A percentile compares a stretch with the other conserved stretches of the same genome.
These are phyloP conservation scores for Phytophthora pluvialis DNA, from an alignment of 352 stramenopile genomes.

Conservation along the genomic window DNA sequence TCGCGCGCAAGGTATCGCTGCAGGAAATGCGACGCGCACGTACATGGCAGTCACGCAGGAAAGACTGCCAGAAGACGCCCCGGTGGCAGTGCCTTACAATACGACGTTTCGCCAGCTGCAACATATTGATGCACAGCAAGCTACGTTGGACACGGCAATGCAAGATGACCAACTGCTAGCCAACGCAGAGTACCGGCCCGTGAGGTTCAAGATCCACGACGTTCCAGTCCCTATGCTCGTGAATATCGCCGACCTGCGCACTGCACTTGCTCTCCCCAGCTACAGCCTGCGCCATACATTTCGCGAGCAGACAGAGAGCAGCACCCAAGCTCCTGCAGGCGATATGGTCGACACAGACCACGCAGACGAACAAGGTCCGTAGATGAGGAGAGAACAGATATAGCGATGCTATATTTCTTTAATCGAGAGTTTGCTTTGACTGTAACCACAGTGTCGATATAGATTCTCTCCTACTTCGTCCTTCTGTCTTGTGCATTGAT, in stretches of 20 bases:
- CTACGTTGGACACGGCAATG: neutral
- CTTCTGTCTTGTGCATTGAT: constrained; percentile 7
- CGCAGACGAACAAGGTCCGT: neutral
- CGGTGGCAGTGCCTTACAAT: no score
- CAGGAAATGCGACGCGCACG: no score
- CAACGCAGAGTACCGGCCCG: neutral
- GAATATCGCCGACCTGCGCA: neutral
- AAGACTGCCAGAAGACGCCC: no score
- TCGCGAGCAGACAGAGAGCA: neutral
- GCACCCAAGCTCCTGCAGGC: neutral
- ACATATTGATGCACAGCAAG: neutral
- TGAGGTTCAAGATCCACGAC: neutral
- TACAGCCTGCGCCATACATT: neutral
- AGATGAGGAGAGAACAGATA: neutral
- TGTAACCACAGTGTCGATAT: neutral
- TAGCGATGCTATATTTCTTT: neutral
- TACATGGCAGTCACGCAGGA: no score
- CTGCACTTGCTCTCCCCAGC: neutral
- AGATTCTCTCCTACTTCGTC: neutral
- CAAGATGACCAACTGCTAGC: neutral
- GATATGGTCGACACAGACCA: neutral
- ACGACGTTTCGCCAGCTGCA: neutral
- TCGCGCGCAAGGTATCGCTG: no score
- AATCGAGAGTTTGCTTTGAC: neutral
- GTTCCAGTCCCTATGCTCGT: neutral